These are phyloP conservation scores for Gymnopus androsaceus DNA, from an alignment of 1,284 basidiomycete genomes.

Conservation along the genomic window DNA sequence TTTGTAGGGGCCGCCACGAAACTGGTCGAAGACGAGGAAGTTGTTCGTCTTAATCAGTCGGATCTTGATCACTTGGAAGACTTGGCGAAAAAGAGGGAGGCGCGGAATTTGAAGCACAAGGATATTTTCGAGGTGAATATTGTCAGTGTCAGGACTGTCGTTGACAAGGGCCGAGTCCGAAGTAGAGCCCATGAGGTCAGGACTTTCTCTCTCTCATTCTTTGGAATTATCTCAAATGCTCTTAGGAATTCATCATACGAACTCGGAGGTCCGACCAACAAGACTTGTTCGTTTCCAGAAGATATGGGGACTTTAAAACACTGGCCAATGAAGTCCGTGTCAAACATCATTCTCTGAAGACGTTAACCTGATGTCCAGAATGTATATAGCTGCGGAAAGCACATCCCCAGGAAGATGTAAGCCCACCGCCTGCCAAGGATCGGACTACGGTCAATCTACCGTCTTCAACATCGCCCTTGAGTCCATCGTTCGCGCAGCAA, in stretches of 20 bases:
- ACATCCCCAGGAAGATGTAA: conserved; percentile 79
- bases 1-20: conserved; percentile 83
- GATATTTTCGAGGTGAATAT: conserved; percentile 87
- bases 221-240: conserved; percentile 13
- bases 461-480: conserved; percentile 33
- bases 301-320: conserved; percentile 94
- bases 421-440: conserved; percentile 84
- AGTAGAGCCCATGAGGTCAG: conserved; percentile 82
- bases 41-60: conserved; percentile 81
- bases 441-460: conserved; percentile 64
- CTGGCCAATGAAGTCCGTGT: conserved; percentile 75
- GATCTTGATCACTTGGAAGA: conserved; percentile 79
- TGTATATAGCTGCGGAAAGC: conserved; percentile 72
- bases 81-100: conserved; percentile 62
- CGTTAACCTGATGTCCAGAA: conserved; percentile 18
- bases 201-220: conserved; percentile 13
- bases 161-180: conserved; percentile 81
- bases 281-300: conserved; percentile 87
- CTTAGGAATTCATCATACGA: conserved; percentile 91
- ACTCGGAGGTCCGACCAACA: conserved; percentile 73
- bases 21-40: conserved; percentile 80
- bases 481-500: conserved; percentile 21
- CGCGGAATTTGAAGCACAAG: conserved; percentile 44
- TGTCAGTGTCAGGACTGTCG: conserved; percentile 78
- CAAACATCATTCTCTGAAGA: conserved; percentile 4